Evolutionary conservation across 768 basidiomycete species (phyloP).

Genomic region (Lactifluus echinatus): DNA sequence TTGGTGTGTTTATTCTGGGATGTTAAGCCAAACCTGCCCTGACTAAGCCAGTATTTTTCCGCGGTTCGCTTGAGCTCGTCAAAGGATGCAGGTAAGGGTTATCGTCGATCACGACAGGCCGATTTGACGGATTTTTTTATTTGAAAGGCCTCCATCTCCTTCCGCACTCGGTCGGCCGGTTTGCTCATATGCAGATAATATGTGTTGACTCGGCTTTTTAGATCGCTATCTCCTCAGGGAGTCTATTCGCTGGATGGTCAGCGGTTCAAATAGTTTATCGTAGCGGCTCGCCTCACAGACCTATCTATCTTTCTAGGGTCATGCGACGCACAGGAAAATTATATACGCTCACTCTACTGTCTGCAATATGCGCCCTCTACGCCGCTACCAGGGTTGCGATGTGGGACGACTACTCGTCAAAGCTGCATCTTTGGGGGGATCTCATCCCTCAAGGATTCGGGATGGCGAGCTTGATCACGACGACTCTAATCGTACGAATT

Average conservation of each 20-base stretch:
- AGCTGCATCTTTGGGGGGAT: conserved; percentile 66
- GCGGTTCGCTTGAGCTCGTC: conserved; percentile 66
- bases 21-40: conserved; percentile 13
- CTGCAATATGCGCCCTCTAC: conserved; percentile 51
- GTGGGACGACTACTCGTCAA: conserved; percentile 58
- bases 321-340: conserved; percentile 85
- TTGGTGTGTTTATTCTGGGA: conserved; percentile 40
- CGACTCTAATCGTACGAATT: conserved; percentile 65
- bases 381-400: conserved; percentile 51
- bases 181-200: conserved; percentile 19
- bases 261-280: conserved; percentile 21
- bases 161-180: conserved; percentile 69
- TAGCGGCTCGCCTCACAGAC: conserved; percentile 6
- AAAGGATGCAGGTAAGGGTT: conserved; percentile 52
- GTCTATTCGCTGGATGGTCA: conserved; percentile 81
- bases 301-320: conserved; percentile 39
- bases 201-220: conserved; percentile 27
- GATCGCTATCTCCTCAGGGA: conserved; percentile 77
- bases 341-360: conserved; percentile 60
- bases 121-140: not conserved
- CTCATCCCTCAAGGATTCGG: conserved; percentile 78
- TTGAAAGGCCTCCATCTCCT: conserved; percentile 72
- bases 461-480: conserved; percentile 79
- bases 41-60: conserved; percentile 58
- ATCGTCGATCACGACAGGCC: not conserved